Conservation (phyloP, 768 basidiomycete species). For the Podaxis pistillaris region DNA sequence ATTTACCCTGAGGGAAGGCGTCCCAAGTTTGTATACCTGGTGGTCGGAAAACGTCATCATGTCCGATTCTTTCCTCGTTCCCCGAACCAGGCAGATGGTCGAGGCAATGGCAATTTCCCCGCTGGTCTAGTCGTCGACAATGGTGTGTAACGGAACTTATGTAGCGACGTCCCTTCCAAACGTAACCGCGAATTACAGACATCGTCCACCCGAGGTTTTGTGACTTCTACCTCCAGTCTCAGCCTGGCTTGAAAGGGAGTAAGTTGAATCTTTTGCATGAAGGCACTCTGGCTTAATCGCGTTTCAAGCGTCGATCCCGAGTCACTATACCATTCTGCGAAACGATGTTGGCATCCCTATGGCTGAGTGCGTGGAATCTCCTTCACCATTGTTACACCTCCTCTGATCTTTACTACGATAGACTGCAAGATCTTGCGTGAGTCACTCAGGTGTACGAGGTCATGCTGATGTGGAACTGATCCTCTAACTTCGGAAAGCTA, state of each 20-base stretch:
- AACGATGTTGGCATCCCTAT: slow-evolving; percentile 30
- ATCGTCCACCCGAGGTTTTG: slow-evolving; percentile 44
- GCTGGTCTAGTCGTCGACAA: slow-evolving; percentile 46
- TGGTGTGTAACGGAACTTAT: slow-evolving; percentile 10
- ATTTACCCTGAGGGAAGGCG: slow-evolving; percentile 11
- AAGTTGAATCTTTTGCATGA: slow-evolving; percentile 18
- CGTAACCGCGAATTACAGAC: slow-evolving; percentile 12
- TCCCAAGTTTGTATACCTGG: slow-evolving; percentile 50
- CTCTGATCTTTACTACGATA: neutral
- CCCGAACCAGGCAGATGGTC: slow-evolving; percentile 25
- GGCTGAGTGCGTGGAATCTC: slow-evolving; percentile 19
- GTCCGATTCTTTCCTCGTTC: slow-evolving; percentile 39
- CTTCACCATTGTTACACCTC: neutral
- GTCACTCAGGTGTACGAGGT: neutral
- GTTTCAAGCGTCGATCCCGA: slow-evolving; percentile 27
- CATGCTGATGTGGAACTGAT: neutral
- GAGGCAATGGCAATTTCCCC: slow-evolving; percentile 42
- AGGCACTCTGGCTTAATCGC: neutral
- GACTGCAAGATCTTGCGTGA: slow-evolving; percentile 14
- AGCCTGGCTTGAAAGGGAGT: slow-evolving; percentile 56
- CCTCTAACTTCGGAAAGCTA: slow-evolving; percentile 17
- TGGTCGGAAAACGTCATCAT: slow-evolving; percentile 66
- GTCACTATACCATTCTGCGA: slow-evolving; percentile 54
- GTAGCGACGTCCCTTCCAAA: slow-evolving; percentile 15
- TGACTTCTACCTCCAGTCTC: slow-evolving; percentile 59